These are phyloP conservation scores for Pythium phragmitis DNA, from an alignment of 352 stramenopile species.

Conservation along the genomic window DNA sequence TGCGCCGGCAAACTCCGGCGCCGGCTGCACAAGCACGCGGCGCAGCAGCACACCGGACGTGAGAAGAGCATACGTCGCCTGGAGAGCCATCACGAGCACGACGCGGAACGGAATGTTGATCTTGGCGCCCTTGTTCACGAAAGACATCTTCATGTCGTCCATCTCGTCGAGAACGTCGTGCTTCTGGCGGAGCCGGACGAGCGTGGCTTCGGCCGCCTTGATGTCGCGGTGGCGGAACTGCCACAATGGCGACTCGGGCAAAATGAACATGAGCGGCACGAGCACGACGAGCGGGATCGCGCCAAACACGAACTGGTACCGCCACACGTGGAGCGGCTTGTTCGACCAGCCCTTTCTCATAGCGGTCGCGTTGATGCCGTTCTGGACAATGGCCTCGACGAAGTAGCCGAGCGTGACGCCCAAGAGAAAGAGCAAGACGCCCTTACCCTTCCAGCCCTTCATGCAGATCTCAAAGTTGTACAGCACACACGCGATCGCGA, in stretches of 20 bases:
- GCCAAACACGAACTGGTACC: constrained; percentile 79
- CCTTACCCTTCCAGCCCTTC: constrained; percentile 85
- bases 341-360: constrained; percentile 67
- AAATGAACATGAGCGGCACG: constrained; percentile 50
- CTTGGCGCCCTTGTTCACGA: constrained; percentile 57
- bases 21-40: constrained; percentile 59
- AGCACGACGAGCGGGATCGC: constrained; percentile 67
- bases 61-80: constrained; percentile 67
- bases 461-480: constrained; percentile 91
- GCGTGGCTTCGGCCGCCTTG: constrained; percentile 62
- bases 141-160: constrained; percentile 58
- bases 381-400: constrained; percentile 70
- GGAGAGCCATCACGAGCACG: constrained; percentile 52
- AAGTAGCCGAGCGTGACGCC: constrained; percentile 69
- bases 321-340: constrained; percentile 72
- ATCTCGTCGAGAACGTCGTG: constrained; percentile 83
- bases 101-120: constrained; percentile 79
- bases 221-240: constrained; percentile 66
- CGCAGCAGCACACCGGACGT: constrained; percentile 68
- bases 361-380: constrained; percentile 67
- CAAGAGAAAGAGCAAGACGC: constrained; percentile 82
- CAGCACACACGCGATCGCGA: constrained; percentile 67
- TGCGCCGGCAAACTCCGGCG: constrained; percentile 34
- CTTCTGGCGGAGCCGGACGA: constrained; percentile 73
- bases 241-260: constrained; percentile 82